phyloP scores from a whole-genome alignment of 805 yeast genomes.

The Saccharomyces paradoxus region DNA sequence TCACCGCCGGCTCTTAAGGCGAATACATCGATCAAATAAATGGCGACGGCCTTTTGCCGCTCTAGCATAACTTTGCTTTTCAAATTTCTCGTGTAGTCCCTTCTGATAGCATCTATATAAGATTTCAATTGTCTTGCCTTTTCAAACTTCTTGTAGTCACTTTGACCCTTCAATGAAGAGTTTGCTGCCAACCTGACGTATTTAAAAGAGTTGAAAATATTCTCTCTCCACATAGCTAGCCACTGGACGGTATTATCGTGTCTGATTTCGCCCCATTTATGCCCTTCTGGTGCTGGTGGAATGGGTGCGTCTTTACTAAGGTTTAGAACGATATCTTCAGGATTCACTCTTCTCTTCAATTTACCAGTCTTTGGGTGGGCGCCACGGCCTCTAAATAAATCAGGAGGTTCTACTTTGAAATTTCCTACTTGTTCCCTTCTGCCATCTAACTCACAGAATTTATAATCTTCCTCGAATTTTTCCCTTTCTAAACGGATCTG shows the following conservation, averaged over 20 bases:
- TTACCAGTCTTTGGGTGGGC: conserved; percentile 95
- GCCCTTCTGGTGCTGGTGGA: conserved; percentile 83
- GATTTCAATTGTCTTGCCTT: conserved; percentile 79
- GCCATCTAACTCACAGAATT: conserved; percentile 75
- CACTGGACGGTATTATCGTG: conserved; percentile 89
- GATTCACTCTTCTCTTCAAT: conserved; percentile 73
- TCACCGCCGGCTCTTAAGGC: conserved; percentile 98
- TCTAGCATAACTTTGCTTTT: conserved; percentile 72
- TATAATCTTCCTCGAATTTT: conserved; percentile 67
- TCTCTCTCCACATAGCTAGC: conserved; percentile 97
- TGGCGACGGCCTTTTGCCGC: conserved; percentile 89
- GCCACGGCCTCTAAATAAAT: conserved; percentile 91
- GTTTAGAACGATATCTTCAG: conserved; percentile 84
- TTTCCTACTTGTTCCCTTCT: conserved; percentile 89
- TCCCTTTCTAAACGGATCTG: conserved; percentile 64
- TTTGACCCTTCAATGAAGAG: conserved; percentile 83
- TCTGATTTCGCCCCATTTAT: conserved; percentile 78
- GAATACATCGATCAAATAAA: conserved; percentile 82
- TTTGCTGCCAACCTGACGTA: conserved; percentile 88
- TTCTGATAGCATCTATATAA: conserved; percentile 64
- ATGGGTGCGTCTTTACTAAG: conserved; percentile 61
- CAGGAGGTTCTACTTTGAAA: conserved; percentile 93
- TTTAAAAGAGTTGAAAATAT: conserved; percentile 72
- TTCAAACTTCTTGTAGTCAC: conserved; percentile 87
- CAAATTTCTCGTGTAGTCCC: conserved; percentile 61